Conservation (phyloP, 2,329 filamentous ascomycete species). For the Talaromyces sp. region DNA sequence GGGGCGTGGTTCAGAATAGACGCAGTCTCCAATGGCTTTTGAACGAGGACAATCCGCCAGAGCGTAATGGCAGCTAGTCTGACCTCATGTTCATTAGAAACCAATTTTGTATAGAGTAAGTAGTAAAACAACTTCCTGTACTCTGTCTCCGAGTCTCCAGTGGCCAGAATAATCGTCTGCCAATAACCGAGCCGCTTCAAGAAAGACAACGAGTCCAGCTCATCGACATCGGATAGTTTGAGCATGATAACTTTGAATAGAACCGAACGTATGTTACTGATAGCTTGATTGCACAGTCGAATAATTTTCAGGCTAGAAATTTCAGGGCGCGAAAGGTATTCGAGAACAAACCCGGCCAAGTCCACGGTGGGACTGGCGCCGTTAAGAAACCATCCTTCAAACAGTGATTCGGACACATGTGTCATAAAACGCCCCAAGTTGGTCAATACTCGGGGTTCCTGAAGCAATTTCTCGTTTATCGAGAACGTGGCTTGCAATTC, state of each 20-base stretch:
- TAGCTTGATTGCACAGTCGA: constrained; percentile 80
- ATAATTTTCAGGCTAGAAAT: constrained; percentile 77
- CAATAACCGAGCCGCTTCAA: constrained; percentile 87
- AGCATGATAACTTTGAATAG: constrained; percentile 76
- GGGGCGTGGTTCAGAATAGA: constrained; percentile 67
- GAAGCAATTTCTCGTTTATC: constrained; percentile 63
- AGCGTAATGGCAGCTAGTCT: constrained; percentile 74
- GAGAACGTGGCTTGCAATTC: constrained; percentile 66
- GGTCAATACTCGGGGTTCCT: constrained; percentile 75
- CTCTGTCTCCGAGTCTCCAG: constrained; percentile 71
- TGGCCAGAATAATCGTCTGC: constrained; percentile 83
- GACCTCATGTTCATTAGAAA: constrained; percentile 62
- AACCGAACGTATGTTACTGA: constrained; percentile 66
- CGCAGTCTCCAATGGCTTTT: constrained; percentile 79
- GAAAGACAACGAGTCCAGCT: constrained; percentile 61
- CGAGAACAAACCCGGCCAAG: constrained; percentile 75
- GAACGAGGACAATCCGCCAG: constrained; percentile 86
- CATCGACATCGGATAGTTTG: constrained; percentile 76
- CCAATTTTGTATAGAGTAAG: constrained; percentile 81
- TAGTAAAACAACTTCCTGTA: constrained; percentile 86
- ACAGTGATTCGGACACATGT: constrained; percentile 83
- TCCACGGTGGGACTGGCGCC: constrained; percentile 79
- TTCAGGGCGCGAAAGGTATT: constrained; percentile 82
- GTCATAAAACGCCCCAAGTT: constrained; percentile 77
- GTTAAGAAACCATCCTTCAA: constrained; percentile 93